Evolutionary conservation across 345 rosid species (phyloP), one percentile per base, ranked within the genome.

Genomic region (Gossypium rotundifolium): DNA sequence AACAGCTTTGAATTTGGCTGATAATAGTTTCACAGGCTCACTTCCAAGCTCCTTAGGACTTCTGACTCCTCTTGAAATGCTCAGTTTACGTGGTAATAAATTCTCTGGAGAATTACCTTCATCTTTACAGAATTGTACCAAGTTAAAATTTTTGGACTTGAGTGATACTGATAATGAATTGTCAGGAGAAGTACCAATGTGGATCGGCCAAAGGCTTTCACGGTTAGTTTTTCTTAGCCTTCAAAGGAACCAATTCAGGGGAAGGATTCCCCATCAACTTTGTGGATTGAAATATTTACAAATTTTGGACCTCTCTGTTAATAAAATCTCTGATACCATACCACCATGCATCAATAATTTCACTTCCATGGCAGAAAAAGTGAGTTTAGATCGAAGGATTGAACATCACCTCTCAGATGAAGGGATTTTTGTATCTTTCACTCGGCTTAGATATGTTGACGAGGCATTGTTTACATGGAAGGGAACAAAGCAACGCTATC

Each of bases 401-500:
- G 46, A 14, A 0, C 72, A 59, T 9, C 40, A 1, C 1, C 60
- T 0, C 38, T 33, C 38, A 33, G 38, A 33, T 55, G 18, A 29
- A 29, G 5, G 33, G 33, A 2, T 9, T 9, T 46, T 5, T 33
- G 1, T 2, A 49, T 49, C 4, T 0, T 4, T 4, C n/a, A 2
- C 1, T 18, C 11, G 0, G 0, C 0, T 55, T 1, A 12, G 2
- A 7, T 52, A 75, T 22, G 4, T 75, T 58, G 63, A 58, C 9
- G 53, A 20, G 7, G 80, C 81, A 57, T 20, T 70, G 60, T 65
- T 83, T 69, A 77, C 58, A 23, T 66, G 83, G 72, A 81, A 83
- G 29, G 78, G 82, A 14, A 75, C n/a, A 14, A 61, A 29, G 69
- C 53, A 66, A 1, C 17, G 29, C 27, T 65, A 65, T 51, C 42